phyloP scores from a whole-genome alignment of 2,329 filamentous ascomycete genomes.

The Gliomastix tumulicola region DNA sequence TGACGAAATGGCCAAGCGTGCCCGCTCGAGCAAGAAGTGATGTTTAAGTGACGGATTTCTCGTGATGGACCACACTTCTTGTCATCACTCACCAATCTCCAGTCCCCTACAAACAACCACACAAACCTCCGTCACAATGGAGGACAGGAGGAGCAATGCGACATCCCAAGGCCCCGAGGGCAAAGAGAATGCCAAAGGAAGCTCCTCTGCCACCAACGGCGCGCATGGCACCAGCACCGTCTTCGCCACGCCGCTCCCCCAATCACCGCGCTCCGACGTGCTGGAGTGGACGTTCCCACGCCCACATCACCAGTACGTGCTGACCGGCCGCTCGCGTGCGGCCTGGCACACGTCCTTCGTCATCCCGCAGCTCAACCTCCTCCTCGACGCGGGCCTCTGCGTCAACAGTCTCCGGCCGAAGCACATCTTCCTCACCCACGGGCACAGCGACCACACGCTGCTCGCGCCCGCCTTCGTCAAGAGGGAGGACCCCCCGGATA shows the following conservation, averaged over 20 bases:
- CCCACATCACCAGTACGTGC: conserved; percentile 29
- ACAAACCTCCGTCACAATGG: neutral
- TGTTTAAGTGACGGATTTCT: too few species aligned
- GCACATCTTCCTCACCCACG: conserved; percentile 42
- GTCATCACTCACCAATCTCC: too few species aligned
- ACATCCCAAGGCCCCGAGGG: too few species aligned
- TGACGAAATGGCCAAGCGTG: too few species aligned
- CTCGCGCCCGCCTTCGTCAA: conserved; percentile 34
- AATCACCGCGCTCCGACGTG: conserved; percentile 33
- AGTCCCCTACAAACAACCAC: too few species aligned
- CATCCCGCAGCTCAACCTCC: conserved; percentile 39
- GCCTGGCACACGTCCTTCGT: conserved; percentile 46
- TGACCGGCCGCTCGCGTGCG: conserved; percentile 39
- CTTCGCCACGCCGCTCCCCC: conserved; percentile 36
- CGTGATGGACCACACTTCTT: too few species aligned
- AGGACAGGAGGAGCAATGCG: neutral
- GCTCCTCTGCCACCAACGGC: too few species aligned
- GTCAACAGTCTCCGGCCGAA: conserved; percentile 38
- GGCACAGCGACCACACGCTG: conserved; percentile 39
- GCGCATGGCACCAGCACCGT: conserved; percentile 3
- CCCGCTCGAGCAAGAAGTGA: too few species aligned
- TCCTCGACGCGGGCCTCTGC: conserved; percentile 39
- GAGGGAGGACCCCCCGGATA: conserved; percentile 34
- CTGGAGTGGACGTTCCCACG: conserved; percentile 38
- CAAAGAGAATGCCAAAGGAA: too few species aligned